These are phyloP conservation scores for Nicotiana paniculata DNA, from an alignment of 257 asterid genomes.

Conservation along the genomic window DNA sequence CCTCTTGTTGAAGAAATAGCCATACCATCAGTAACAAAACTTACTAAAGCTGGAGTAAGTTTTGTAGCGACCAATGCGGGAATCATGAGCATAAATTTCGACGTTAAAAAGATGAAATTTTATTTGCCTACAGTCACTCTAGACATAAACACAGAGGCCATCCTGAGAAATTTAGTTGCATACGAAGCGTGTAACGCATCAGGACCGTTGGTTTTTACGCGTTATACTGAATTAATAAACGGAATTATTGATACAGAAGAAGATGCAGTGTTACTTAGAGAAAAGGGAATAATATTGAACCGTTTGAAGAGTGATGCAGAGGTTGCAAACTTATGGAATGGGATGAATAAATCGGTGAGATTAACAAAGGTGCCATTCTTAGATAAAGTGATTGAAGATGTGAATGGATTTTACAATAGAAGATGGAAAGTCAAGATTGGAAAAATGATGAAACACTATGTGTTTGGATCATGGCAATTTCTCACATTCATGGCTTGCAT, in stretches of 20 bases:
- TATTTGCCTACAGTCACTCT: constrained; percentile 16
- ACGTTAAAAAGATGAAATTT: neutral
- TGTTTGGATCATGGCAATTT: constrained; percentile 22
- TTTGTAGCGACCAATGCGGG: constrained; percentile 15
- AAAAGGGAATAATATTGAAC: constrained; percentile 23
- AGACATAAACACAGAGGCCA: constrained; percentile 18
- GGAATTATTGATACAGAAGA: constrained; percentile 25
- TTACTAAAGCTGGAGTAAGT: constrained; percentile 10
- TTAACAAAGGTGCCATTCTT: constrained; percentile 25
- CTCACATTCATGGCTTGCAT: constrained; percentile 16
- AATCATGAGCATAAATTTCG: constrained; percentile 13
- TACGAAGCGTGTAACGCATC: constrained; percentile 29
- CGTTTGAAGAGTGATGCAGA: constrained; percentile 20
- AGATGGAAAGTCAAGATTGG: constrained; percentile 13
- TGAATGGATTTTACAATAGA: constrained; percentile 19
- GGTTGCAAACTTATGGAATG: constrained; percentile 28
- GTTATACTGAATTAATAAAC: constrained; percentile 27
- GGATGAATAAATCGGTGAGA: constrained; percentile 23
- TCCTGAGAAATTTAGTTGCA: constrained; percentile 27
- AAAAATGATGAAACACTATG: constrained; percentile 2
- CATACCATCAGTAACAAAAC: constrained; percentile 26
- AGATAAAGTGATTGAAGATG: constrained; percentile 24
- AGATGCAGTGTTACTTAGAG: constrained; percentile 22
- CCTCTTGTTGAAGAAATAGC: constrained; percentile 29
- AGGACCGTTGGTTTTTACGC: constrained; percentile 21